A percentile compares a stretch with the other conserved stretches of the same genome.
phyloP scores from a whole-genome alignment of 2,329 filamentous ascomycete genomes.

The Cladosporium sp. region DNA sequence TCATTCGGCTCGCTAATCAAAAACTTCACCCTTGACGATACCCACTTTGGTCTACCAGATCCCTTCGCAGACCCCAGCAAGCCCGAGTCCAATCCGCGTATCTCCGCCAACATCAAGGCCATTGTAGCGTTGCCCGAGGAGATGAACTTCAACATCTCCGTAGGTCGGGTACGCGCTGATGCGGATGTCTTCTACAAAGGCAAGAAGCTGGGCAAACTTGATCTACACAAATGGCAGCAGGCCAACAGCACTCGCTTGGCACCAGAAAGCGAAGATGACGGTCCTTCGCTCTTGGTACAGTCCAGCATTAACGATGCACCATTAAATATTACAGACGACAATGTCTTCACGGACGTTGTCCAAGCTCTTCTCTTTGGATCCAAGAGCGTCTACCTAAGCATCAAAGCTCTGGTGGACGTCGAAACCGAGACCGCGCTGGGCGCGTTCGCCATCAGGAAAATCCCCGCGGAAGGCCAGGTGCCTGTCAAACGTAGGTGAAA shows the following conservation, averaged over 20 bases:
- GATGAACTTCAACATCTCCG: conserved; percentile 80
- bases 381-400: conserved; percentile 66
- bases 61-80: conserved; percentile 73
- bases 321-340: conserved; percentile 75
- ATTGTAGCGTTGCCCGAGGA: conserved; percentile 77
- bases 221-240: conserved; percentile 77
- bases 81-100: conserved; percentile 70
- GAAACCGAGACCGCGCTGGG: conserved; percentile 80
- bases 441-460: conserved; percentile 73
- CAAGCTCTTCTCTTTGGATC: conserved; percentile 75
- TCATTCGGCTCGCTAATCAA: conserved; percentile 80
- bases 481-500: conserved; percentile 88
- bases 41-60: conserved; percentile 82
- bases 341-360: conserved; percentile 78
- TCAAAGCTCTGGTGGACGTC: conserved; percentile 80
- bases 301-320: conserved; percentile 77
- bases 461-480: conserved; percentile 81
- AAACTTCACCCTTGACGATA: conserved; percentile 82
- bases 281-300: conserved; percentile 68
- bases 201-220: conserved; percentile 76
- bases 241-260: conserved; percentile 76
- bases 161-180: conserved; percentile 72
- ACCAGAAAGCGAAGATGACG: conserved; percentile 53
- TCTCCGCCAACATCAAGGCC: conserved; percentile 81
- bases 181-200: conserved; percentile 79